These are phyloP conservation scores for Trametes sanguinea DNA, from an alignment of 768 basidiomycete genomes.

Conservation along the genomic window DNA sequence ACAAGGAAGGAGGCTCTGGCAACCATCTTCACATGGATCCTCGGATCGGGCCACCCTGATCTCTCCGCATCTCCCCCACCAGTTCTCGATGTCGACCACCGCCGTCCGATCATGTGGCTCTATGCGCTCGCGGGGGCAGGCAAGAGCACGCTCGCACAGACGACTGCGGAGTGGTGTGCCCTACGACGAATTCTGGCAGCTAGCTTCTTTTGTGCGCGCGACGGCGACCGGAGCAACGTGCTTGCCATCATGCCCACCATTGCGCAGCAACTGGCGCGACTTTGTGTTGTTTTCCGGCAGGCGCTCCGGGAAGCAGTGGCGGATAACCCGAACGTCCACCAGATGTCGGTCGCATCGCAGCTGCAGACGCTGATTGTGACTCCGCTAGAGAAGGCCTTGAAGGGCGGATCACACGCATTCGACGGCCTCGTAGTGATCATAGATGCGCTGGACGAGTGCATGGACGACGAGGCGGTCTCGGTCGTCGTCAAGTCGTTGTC, in stretches of 20 bases:
- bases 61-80: too few relatives aligned
- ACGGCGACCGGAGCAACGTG: too few relatives aligned
- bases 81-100: too few relatives aligned
- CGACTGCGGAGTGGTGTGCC: too few relatives aligned
- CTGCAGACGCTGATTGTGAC: slow-evolving; percentile 14
- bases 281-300: background rate
- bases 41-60: too few relatives aligned
- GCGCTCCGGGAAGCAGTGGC: background rate
- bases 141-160: too few relatives aligned
- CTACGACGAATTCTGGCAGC: too few relatives aligned
- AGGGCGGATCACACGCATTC: background rate
- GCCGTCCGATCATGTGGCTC: too few relatives aligned
- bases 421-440: slow-evolving; percentile 10
- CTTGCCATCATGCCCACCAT: slow-evolving; percentile 20
- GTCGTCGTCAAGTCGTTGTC: slow-evolving; percentile 8
- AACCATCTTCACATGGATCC: too few relatives aligned
- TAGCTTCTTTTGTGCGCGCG: too few relatives aligned
- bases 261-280: slow-evolving; percentile 10
- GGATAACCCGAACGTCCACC: background rate
- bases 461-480: slow-evolving; percentile 5
- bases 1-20: too few relatives aligned
- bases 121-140: too few relatives aligned
- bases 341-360: background rate
- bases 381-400: background rate
- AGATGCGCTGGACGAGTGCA: slow-evolving; percentile 26